Base-by-base conservation (phyloP, 2,329 filamentous ascomycete species). In the Conoideocrella luteorostrata region DNA sequence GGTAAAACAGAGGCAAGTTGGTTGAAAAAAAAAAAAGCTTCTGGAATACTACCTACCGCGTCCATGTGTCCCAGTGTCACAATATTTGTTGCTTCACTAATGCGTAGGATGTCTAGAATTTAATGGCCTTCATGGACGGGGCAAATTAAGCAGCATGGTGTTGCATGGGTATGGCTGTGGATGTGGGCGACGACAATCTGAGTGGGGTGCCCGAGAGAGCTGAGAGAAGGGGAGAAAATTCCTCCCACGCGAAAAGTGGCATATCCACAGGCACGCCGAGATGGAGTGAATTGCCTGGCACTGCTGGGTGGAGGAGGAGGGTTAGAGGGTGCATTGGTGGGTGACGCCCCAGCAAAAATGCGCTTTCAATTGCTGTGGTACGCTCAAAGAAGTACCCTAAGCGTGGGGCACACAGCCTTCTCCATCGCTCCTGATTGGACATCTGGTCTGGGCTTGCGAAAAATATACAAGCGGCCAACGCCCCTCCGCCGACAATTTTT, bases 401-500 rank as follows among this genome's bases (percentile, higher is more conserved):
- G 50, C 44, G 43, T 47, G 41, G 48, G 47, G 32, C 48, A 47
- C 43, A 48, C 39, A 37, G 22, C 23, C 22, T n/a, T 15, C 18
- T 15, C 30, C 12, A n/a, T n/a, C 30, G 24, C 23, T 29, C 28
- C 41, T 52, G 45, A 56, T 56, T 56, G 52, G 54, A 44, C 34
- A 34, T 22, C 23, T 20, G 30, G 11, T 11, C 34, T 45, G 48
- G 45, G 44, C 49, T 37, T 44, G 49, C 39, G 44, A 48, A 64
- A 65, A 65, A 61, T 54, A 54, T 59, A 59, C 56, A 61, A 54
- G 52, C 56, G 51, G 52, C 55, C 56, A 56, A 55, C 55, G 58
- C 63, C 64, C 64, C 64, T 66, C 62, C 52, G 53, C 56, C 55
- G 50, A 61, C 55, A 58, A 61, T 66, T 66, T 63, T 66, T 64